Base-by-base conservation (phyloP, 2,329 filamentous ascomycete genomes). In the Alternaria consortialis region DNA sequence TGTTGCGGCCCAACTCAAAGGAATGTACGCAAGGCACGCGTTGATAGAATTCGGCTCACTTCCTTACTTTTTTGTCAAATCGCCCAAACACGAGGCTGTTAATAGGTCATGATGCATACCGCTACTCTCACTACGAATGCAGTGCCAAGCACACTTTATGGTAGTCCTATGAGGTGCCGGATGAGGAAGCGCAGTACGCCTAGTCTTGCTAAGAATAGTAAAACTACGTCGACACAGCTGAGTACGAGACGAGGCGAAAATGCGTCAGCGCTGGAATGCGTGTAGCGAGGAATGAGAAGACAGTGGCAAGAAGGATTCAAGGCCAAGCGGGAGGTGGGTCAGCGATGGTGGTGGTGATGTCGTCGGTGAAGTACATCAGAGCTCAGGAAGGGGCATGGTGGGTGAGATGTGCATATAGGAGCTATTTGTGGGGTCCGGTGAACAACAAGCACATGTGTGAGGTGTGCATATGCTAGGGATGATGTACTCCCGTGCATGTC, bases 51-150 rank as follows among this genome's bases (percentile, higher is more conserved):
- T 36, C 36, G 48, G 25, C 48, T 31, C 31, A 34, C 48, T 53
- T 53, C 8, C 15, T 57, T 53, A 39, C 37, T 51, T 29, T 40
- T 36, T 55, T 11, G 51, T 58, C 31, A 36, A 52, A 46, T 52
- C 36, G 52, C 29, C 53, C 58, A 53, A 39, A 34, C 23, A 52
- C 44, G 34, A 40, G 36, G 48, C 62, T 60, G 50, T 56, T 60
- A 62, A 66, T 68, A 68, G 64, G 57, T 62, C 58, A 53, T 42
- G 7, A 48, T 63, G 62, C 64, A 66, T 68, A 65, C 59, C 62
- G 66, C 66, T 65, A 56, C 61, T 65, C 60, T 61, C 58, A 57
- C 51, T 36, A 40, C 37, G 25, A 44, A 36, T 31, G 23, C 56
- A 54, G 56, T 52, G 25, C 40, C 51, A 40, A 44, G 47, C 53